These are phyloP conservation scores for Pinus taeda DNA, from an alignment of 75 land plant genomes.

Conservation along the genomic window DNA sequence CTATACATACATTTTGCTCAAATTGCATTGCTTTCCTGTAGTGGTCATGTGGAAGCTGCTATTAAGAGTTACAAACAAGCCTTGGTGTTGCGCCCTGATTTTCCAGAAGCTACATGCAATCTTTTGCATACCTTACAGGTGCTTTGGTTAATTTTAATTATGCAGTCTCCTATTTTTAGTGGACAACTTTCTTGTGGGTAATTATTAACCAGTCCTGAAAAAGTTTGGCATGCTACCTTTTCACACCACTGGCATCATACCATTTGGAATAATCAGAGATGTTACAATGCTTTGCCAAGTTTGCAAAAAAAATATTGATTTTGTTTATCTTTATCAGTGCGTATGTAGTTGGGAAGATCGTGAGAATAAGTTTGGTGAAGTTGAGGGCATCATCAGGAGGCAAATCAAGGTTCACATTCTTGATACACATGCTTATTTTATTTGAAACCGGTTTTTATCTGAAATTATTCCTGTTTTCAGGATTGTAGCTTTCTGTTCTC, in stretches of 20 bases:
- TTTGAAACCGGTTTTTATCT: not conserved
- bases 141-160: not conserved
- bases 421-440: not conserved
- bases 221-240: too few relatives aligned
- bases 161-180: not conserved
- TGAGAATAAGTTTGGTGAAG: conserved; percentile 75
- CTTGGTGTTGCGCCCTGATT: conserved; percentile 76
- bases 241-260: too few relatives aligned
- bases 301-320: not conserved
- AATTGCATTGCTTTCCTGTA: conserved; percentile 19
- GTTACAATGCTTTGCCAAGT: too few relatives aligned
- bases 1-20: not conserved
- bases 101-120: conserved; percentile 99
- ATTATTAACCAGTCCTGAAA: too few relatives aligned
- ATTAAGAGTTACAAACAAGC: conserved; percentile 98
- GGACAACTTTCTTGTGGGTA: too few relatives aligned
- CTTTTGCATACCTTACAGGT: conserved; percentile 98
- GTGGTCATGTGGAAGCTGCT: conserved; percentile 96
- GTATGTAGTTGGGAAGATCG: conserved; percentile 96
- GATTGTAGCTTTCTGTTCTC: conserved; percentile 29
- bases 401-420: conserved; percentile 72
- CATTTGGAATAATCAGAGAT: too few relatives aligned
- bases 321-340: conserved; percentile 45
- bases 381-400: conserved; percentile 75
- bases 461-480: not conserved